Evolutionary conservation across 2,329 filamentous ascomycete genomes (phyloP).

Genomic region (Botrytis paeoniae): DNA sequence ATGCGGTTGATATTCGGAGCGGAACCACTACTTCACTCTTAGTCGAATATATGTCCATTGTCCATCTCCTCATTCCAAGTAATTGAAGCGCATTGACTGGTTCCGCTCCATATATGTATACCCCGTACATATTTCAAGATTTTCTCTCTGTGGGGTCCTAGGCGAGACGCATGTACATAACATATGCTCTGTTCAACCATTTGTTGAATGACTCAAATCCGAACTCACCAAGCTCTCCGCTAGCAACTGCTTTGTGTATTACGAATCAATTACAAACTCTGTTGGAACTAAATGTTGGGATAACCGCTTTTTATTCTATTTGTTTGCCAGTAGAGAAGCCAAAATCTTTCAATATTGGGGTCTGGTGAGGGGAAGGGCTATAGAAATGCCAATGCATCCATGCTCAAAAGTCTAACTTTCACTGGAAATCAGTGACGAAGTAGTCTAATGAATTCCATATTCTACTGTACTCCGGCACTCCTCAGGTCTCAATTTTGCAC

Average conservation of each 20-base stretch:
- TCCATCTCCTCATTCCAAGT: background rate
- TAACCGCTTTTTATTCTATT: background rate
- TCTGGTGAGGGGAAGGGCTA: background rate
- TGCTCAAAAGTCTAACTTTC: background rate
- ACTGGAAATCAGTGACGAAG: background rate
- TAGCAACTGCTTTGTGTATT: background rate
- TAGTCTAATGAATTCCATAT: background rate
- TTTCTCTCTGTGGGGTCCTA: background rate
- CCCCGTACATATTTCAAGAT: background rate
- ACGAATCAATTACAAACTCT: background rate
- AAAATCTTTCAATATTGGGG: background rate
- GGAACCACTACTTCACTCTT: background rate
- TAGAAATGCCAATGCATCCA: background rate
- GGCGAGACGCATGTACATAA: background rate
- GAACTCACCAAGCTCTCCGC: background rate
- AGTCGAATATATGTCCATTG: background rate
- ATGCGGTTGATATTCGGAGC: slow-evolving; percentile 6
- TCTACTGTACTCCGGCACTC: background rate
- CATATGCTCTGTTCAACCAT: background rate
- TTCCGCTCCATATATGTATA: background rate
- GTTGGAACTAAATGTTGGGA: background rate
- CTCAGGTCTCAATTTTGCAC: background rate
- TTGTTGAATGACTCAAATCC: background rate
- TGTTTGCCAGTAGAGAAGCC: background rate
- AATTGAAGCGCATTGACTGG: background rate